Evolutionary conservation across 2,329 filamentous ascomycete species (phyloP), one percentile per base, ranked within the genome.

Genomic region (Nannizzia gypsea): DNA sequence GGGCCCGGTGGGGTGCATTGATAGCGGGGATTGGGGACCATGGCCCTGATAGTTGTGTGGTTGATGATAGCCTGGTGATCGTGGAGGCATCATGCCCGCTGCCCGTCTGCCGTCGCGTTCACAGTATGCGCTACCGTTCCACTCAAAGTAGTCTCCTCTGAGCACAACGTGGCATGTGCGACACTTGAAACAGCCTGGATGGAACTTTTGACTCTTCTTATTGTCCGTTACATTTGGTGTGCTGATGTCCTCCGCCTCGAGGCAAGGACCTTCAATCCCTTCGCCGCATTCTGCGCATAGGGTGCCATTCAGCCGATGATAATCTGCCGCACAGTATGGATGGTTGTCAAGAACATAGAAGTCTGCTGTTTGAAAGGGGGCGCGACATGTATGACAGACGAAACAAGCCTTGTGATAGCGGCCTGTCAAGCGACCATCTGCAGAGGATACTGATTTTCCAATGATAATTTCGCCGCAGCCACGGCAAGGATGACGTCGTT

Each of bases 351-450:
- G 82, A 9, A 99, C 91, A 71, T 99, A 99, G 67, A 97, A 97
- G 61, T 93, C 90, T 1, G 89, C 83, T 0, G 90, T 95, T 20
- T 85, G 79, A 69, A 97, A 99, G 0, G 90, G 86, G 59, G 85
- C 81, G 9, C 79, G 78, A 76, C 93, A 99, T 1, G 87, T 90
- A 3, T 84, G 83, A 79, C 93, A 99, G 9, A 92, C 88, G 70
- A 99, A 97, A 72, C 92, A 99, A 3, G 87, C 82, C 72, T 95
- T 95, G 78, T 99, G 93, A 72, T 96, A 99, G 64, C 90, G 86
- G 8, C 93, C 93, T 0, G 89, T 95, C 24, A 99, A 78, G 24
- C 91, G 86, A 15, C 93, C 93, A 67, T 96, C 93, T 0, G 90
- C 90, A 13, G 90, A 95, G 36, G 92, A 95, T 61, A 99, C 85